phyloP scores from a whole-genome alignment of 352 stramenopile species.

The Aphanomyces cochlioides region DNA sequence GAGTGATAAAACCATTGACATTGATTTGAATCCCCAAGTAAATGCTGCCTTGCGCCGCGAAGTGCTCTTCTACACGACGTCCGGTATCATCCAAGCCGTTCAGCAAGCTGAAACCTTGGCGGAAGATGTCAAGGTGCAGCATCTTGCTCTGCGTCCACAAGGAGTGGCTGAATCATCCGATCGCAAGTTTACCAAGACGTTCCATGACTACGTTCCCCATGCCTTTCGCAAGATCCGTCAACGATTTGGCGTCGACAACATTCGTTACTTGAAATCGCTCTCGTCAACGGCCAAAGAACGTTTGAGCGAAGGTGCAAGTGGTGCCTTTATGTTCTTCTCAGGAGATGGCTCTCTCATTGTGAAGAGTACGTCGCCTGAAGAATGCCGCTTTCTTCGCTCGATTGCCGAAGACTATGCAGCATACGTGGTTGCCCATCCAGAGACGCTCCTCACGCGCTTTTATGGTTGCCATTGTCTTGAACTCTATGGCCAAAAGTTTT shows the following conservation, averaged over 20 bases:
- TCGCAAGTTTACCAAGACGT: conserved; percentile 57
- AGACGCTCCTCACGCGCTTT: conserved; percentile 84
- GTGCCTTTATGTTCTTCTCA: conserved; percentile 91
- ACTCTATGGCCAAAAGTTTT: conserved; percentile 89
- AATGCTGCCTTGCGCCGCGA: conserved; percentile 82
- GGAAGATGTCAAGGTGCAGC: conserved; percentile 75
- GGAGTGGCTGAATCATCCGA: not conserved
- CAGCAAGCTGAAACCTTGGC: conserved; percentile 68
- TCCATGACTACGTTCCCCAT: conserved; percentile 85
- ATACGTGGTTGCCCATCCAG: conserved; percentile 81
- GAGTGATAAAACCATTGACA: conserved; percentile 57
- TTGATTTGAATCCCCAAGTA: conserved; percentile 84
- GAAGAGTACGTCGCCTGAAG: conserved; percentile 87
- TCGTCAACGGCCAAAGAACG: conserved; percentile 84
- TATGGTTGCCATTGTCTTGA: conserved; percentile 88
- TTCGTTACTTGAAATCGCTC: conserved; percentile 77
- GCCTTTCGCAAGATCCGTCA: conserved; percentile 87
- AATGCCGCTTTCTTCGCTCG: conserved; percentile 78
- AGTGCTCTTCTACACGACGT: conserved; percentile 89
- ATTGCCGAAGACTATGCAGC: conserved; percentile 86
- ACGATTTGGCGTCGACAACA: conserved; percentile 79
- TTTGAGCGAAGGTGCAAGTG: conserved; percentile 81
- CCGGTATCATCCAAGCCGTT: conserved; percentile 84
- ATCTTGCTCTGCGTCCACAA: conserved; percentile 76
- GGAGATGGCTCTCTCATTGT: conserved; percentile 85